These are phyloP conservation scores for Clarireedia monteithiana DNA, from an alignment of 2,329 filamentous ascomycete genomes.

Conservation along the genomic window DNA sequence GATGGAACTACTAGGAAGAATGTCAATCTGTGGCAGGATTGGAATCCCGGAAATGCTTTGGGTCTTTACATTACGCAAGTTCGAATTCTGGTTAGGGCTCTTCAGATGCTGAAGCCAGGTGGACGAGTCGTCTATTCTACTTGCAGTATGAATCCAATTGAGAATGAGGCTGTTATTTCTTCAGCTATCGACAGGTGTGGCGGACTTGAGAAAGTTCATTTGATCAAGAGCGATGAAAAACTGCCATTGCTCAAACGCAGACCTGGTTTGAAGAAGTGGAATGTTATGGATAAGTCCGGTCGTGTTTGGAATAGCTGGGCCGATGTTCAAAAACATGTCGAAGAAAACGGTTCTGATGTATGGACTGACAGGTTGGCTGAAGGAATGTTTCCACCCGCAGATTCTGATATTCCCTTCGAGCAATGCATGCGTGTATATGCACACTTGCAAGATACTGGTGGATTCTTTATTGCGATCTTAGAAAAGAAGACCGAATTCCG, in stretches of 20 bases:
- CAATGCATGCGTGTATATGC: slow-evolving; percentile 91
- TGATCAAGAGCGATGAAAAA: slow-evolving; percentile 74
- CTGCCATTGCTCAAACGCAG: slow-evolving; percentile 70
- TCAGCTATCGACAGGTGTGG: slow-evolving; percentile 87
- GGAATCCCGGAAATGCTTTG: slow-evolving; percentile 79
- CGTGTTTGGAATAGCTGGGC: slow-evolving; percentile 75
- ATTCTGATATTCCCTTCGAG: slow-evolving; percentile 67
- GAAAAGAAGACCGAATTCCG: slow-evolving; percentile 86
- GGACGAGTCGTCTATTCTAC: slow-evolving; percentile 96
- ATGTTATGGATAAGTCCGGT: slow-evolving; percentile 80
- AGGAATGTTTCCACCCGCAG: slow-evolving; percentile 72
- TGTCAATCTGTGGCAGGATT: slow-evolving; percentile 87
- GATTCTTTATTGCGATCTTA: slow-evolving; percentile 93
- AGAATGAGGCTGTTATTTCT: slow-evolving; percentile 89
- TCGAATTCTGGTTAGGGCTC: slow-evolving; percentile 79
- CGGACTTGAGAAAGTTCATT: slow-evolving; percentile 69
- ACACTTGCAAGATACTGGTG: slow-evolving; percentile 91
- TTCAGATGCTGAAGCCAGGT: slow-evolving; percentile 94
- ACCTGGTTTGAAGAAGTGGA: slow-evolving; percentile 75
- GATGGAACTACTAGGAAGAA: slow-evolving; percentile 95
- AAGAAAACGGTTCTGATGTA: slow-evolving; percentile 49
- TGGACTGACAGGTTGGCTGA: slow-evolving; percentile 63
- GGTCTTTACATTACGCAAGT: slow-evolving; percentile 83
- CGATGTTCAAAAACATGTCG: slow-evolving; percentile 64
- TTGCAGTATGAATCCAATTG: slow-evolving; percentile 96